Base-by-base conservation (phyloP, 2,329 filamentous ascomycete species). In the Dendryphion nanum region DNA sequence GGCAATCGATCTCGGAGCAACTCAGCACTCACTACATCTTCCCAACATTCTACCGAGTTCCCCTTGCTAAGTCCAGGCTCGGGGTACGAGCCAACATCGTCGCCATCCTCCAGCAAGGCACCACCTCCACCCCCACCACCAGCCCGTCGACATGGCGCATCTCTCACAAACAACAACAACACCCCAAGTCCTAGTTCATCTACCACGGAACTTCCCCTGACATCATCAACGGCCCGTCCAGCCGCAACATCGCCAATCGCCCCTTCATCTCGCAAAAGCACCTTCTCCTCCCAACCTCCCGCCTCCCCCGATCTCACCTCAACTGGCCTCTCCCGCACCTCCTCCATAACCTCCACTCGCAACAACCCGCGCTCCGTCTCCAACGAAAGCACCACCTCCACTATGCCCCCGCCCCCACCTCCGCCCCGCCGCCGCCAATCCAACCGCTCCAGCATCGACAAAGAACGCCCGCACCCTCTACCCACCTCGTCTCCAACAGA, bases 21-120 rank as follows among this genome's bases (percentile, higher is more conserved):
- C 39, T 66, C 63, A 5, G 53, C 49, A 1, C 46, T 65, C 14
- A 66, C 62, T 5, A 47, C 59, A 28, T 61, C 60, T n/a, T 66
- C 63, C 10, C 59, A 64, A 40, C 51, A 59, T 21, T 63, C 61
- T 1, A 41, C 49, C 18, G 63, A 65, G 6, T 35, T 39, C 4
- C 41, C 52, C 2, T 17, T 48, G n/a, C 40, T 46, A 15, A 59
- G 40, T 26, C 51, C 51, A n/a, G 38, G 30, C 18, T 23, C 44
- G 2, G 38, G 21, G 14, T 46, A 35, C 35, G 45, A 52, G 31
- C 47, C 52, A 7, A 40, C 41, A 4, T 47, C 45, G 5, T 30
- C 32, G 6, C 44, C 52, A 4, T 43, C 44, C 13, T 37, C 15
- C 42, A 48, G 16, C 55, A 62, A 33, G 47, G 24, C 18, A 20